Conservation (phyloP, 1,284 basidiomycete genomes). For the Moesziomyces parantarcticus region DNA sequence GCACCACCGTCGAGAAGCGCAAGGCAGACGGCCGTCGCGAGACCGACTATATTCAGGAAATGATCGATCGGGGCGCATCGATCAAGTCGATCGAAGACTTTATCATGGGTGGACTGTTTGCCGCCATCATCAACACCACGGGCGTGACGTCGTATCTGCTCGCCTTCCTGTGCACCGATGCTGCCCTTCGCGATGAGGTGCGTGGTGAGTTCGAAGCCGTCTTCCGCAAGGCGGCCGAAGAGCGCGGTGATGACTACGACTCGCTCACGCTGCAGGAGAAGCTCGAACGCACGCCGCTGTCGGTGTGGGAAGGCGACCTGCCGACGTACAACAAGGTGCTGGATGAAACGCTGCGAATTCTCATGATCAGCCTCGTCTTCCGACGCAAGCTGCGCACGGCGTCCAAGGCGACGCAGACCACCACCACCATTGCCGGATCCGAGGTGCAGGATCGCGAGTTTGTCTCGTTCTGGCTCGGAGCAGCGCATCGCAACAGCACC, state of each 20-base stretch:
- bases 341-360: slow-evolving; percentile 48
- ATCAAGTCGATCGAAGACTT: slow-evolving; percentile 35
- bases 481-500: slow-evolving; percentile 34
- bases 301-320: slow-evolving; percentile 34
- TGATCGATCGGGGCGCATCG: slow-evolving; percentile 39
- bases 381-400: slow-evolving; percentile 27
- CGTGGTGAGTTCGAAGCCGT: slow-evolving; percentile 30
- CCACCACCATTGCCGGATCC: slow-evolving; percentile 22
- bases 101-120: slow-evolving; percentile 48
- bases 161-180: slow-evolving; percentile 26
- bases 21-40: slow-evolving; percentile 33
- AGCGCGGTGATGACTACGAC: slow-evolving; percentile 40
- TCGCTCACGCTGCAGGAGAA: slow-evolving; percentile 25
- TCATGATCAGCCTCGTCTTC: slow-evolving; percentile 44
- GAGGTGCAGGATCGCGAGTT: slow-evolving; percentile 32
- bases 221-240: slow-evolving; percentile 29
- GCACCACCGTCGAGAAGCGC: slow-evolving; percentile 30
- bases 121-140: slow-evolving; percentile 57
- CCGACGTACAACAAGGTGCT: slow-evolving; percentile 32
- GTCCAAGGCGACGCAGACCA: slow-evolving; percentile 25
- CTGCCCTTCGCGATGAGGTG: slow-evolving; percentile 17
- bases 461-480: slow-evolving; percentile 41
- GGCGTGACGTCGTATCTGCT: slow-evolving; percentile 36
- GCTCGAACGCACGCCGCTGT: slow-evolving; percentile 26
- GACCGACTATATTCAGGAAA: slow-evolving; percentile 45